Conservation (phyloP, 805 yeast species). For the Sungouiella thailandica region DNA sequence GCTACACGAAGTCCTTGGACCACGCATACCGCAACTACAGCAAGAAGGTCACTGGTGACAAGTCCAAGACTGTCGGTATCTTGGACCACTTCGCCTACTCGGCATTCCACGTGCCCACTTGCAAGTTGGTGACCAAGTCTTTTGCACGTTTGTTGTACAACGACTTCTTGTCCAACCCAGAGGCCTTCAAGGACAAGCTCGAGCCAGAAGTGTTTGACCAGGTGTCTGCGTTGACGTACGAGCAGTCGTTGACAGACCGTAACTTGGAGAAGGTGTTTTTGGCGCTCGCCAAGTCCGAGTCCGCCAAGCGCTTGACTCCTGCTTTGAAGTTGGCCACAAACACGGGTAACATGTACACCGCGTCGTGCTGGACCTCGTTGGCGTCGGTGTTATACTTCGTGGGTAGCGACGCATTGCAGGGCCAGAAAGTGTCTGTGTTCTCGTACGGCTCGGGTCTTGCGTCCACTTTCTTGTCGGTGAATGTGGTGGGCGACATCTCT, state of each 20-base stretch:
- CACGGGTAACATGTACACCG: slow-evolving; percentile 98
- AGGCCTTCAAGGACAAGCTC: slow-evolving; percentile 40
- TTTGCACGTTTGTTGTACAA: slow-evolving; percentile 88
- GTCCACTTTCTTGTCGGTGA: slow-evolving; percentile 75
- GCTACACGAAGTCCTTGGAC: slow-evolving; percentile 93
- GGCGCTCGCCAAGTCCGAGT: slow-evolving; percentile 63
- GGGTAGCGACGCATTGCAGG: slow-evolving; percentile 68
- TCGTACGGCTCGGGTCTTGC: slow-evolving; percentile 99
- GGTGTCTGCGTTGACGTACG: slow-evolving; percentile 58
- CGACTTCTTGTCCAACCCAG: slow-evolving; percentile 74
- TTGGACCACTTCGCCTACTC: slow-evolving; percentile 77
- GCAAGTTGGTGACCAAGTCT: slow-evolving; percentile 90
- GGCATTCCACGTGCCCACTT: slow-evolving; percentile 97
- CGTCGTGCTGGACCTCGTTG: slow-evolving; percentile 82
- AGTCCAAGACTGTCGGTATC: slow-evolving; percentile 53
- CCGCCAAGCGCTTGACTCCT: slow-evolving; percentile 68
- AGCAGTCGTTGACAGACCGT: slow-evolving; percentile 74
- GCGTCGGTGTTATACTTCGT: slow-evolving; percentile 75
- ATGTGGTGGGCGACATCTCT: slow-evolving; percentile 76
- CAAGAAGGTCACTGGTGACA: slow-evolving; percentile 54
- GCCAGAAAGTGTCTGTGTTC: slow-evolving; percentile 84
- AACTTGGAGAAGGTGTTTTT: slow-evolving; percentile 81
- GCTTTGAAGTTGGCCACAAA: slow-evolving; percentile 87
- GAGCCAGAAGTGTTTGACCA: slow-evolving; percentile 49
- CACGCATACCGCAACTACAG: slow-evolving; percentile 79